Evolutionary conservation across 345 rosid species (phyloP), one percentile per base, ranked within the genome.

Genomic region (Cardamine resedifolia): DNA sequence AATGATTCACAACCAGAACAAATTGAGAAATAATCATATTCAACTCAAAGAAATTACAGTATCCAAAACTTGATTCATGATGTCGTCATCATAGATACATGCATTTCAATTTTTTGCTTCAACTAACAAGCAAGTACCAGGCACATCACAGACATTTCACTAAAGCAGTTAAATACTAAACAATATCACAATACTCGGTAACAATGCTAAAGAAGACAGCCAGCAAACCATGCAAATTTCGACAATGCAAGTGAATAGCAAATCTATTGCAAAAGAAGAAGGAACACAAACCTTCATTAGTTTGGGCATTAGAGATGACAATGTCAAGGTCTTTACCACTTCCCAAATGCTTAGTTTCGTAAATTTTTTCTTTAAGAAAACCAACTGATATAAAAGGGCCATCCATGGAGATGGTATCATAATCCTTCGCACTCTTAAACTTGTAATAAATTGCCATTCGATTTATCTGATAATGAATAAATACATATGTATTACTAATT

Each of bases 361-460:
- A 92, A 20, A 96, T 81, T 90, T 90, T 92, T 80, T 95, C 98
- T 96, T 96, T 96, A 90, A 96, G 83, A 60, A 83, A 81, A 85
- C 98, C 97, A 78, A 92, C 96, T 15, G 96, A 82, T 79, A 95
- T 90, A 86, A 95, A 95, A 56, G 98, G 90, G 30, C 98, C 97
- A 79, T 90, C 99, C 94, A 91, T 83, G 65, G 90, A 14, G 76
- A 95, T 83, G 58, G 94, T 86, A 86, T 95, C 98, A 79, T 84
- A 95, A 80, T 85, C 98, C 91, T 82, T 87, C 60, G 99, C 99
- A 86, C 99, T 95, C 92, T 95, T 91, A 84, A 91, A 95, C 83
- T 95, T 95, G 87, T 91, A 95, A 87, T 91, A 90, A 41, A 95
- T 96, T 77, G 99, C 94, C 99, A 95, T 95, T 76, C 3, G 65